Conservation (phyloP, 257 asterid genomes). For the Cinchona pubescens region DNA sequence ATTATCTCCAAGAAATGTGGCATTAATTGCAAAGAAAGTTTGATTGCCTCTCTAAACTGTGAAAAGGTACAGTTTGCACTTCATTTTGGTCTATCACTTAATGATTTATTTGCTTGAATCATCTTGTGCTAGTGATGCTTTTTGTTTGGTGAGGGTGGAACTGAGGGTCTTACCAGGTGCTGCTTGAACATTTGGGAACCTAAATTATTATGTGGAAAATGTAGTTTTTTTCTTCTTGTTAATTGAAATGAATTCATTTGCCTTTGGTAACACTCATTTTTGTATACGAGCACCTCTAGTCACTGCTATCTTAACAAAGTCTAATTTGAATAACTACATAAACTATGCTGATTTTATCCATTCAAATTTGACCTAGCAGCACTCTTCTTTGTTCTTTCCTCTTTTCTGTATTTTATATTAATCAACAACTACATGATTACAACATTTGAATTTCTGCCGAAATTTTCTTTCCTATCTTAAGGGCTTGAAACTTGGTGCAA, state of each 20-base stretch:
- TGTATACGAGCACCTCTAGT: background rate
- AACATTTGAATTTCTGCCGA: background rate
- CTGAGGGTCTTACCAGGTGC: background rate
- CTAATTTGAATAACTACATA: background rate
- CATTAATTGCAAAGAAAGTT: slow-evolving; percentile 64
- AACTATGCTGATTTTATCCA: background rate
- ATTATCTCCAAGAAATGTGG: slow-evolving; percentile 85
- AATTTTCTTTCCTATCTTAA: background rate
- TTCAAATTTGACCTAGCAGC: background rate
- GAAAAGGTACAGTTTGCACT: slow-evolving; percentile 3
- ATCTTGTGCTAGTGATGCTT: background rate
- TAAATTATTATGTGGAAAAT: background rate
- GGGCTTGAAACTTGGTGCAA: background rate
- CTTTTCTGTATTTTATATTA: background rate
- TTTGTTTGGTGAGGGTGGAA: background rate
- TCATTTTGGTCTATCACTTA: slow-evolving; percentile 1
- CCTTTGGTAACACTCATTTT: background rate
- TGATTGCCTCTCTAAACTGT: slow-evolving; percentile 10
- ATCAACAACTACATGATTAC: background rate
- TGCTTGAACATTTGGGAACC: background rate
- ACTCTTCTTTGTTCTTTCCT: background rate
- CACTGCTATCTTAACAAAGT: background rate
- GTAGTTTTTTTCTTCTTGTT: background rate
- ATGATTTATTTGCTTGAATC: background rate
- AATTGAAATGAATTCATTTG: slow-evolving; percentile 1